phyloP scores from a whole-genome alignment of 2,329 filamentous ascomycete species.

The Anthostomella pinea region DNA sequence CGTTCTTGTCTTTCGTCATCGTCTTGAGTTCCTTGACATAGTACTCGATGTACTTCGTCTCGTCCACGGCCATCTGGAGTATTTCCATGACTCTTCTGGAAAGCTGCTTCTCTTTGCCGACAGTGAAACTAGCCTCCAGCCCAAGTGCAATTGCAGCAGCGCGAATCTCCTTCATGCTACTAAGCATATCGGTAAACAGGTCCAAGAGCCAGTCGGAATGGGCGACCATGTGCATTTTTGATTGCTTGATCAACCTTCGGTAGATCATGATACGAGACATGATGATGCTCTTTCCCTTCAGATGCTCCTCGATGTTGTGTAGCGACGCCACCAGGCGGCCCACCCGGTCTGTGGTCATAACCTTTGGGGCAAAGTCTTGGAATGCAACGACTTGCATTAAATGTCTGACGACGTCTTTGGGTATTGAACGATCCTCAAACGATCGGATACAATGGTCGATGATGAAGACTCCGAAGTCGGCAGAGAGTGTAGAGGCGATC shows the following conservation, averaged over 20 bases:
- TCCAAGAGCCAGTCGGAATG: slow-evolving; percentile 79
- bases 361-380: slow-evolving; percentile 72
- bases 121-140: slow-evolving; percentile 63
- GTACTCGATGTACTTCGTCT: slow-evolving; percentile 64
- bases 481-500: slow-evolving; percentile 67
- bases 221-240: slow-evolving; percentile 65
- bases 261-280: slow-evolving; percentile 78
- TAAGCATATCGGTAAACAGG: slow-evolving; percentile 78
- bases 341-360: slow-evolving; percentile 70
- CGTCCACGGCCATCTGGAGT: slow-evolving; percentile 56
- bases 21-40: slow-evolving; percentile 64
- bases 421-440: slow-evolving; percentile 63
- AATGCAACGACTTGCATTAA: slow-evolving; percentile 77
- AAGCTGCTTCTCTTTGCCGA: slow-evolving; percentile 68
- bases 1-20: slow-evolving; percentile 65
- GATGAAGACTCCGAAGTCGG: slow-evolving; percentile 77
- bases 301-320: slow-evolving; percentile 67
- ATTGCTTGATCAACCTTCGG: slow-evolving; percentile 70
- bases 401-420: slow-evolving; percentile 76
- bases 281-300: slow-evolving; percentile 78
- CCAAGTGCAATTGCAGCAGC: slow-evolving; percentile 72
- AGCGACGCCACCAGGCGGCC: slow-evolving; percentile 69
- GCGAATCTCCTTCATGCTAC: slow-evolving; percentile 73
- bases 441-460: slow-evolving; percentile 76
- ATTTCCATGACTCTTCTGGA: slow-evolving; percentile 66